Percentiles rank a stretch among this genome's conserved stretches.
Conservation (phyloP, 2,329 filamentous ascomycete genomes). For the Fusarium sp. region DNA sequence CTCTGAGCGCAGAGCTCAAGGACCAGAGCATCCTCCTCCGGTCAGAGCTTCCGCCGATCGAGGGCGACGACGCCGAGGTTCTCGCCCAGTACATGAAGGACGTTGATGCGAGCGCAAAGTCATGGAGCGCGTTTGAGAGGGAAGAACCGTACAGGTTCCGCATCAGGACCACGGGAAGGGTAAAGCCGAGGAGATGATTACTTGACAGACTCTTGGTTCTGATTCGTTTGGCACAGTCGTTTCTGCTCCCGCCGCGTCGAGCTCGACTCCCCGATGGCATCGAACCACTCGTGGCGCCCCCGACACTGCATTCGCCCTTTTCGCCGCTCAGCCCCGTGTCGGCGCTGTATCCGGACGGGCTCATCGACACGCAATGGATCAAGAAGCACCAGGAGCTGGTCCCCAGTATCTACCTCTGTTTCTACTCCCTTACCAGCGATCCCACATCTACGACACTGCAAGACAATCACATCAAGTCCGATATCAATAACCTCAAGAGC, state of each 20-base stretch:
- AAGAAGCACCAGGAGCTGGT: slow-evolving; percentile 89
- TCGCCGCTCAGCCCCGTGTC: slow-evolving; percentile 90
- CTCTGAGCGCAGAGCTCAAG: slow-evolving; percentile 64
- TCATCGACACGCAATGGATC: slow-evolving; percentile 85
- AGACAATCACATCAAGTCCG: slow-evolving; percentile 88
- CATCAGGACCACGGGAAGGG: slow-evolving; percentile 82
- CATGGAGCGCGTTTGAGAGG: slow-evolving; percentile 74
- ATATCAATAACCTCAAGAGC: slow-evolving; percentile 82
- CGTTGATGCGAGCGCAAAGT: slow-evolving; percentile 71
- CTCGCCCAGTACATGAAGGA: slow-evolving; percentile 75
- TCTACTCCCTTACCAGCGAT: slow-evolving; percentile 82
- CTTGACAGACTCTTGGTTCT: slow-evolving; percentile 39
- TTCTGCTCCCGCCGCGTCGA: slow-evolving; percentile 68
- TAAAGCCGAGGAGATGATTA: slow-evolving; percentile 56
- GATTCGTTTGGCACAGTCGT: slow-evolving; percentile 56
- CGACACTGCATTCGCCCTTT: slow-evolving; percentile 86
- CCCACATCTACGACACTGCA: slow-evolving; percentile 79
- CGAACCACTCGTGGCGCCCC: slow-evolving; percentile 59
- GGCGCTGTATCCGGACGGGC: slow-evolving; percentile 86
- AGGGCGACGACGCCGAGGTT: slow-evolving; percentile 72
- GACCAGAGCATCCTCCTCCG: slow-evolving; percentile 71
- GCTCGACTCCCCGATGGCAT: slow-evolving; percentile 65
- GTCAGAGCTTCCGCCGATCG: slow-evolving; percentile 77
- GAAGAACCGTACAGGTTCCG: slow-evolving; percentile 71
- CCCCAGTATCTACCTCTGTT: slow-evolving; percentile 83